Conservation (phyloP, 1,284 basidiomycete species). For the Ustilago vetiveriae region DNA sequence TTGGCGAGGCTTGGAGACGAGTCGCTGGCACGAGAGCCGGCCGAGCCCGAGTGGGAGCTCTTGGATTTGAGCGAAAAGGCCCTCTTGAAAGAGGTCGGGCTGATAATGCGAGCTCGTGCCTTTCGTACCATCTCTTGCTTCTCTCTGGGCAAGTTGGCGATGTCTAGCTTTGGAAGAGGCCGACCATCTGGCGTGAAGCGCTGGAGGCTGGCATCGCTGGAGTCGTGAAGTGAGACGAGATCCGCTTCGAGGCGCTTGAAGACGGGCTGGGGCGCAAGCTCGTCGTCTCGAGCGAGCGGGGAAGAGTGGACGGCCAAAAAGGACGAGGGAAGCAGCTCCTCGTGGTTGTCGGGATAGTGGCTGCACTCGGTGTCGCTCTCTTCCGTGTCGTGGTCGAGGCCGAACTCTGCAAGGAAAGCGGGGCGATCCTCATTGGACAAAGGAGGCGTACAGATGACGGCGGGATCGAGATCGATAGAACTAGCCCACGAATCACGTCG, state of each 20-base stretch:
- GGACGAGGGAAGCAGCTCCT: conserved; percentile 3
- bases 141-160: conserved; percentile 35
- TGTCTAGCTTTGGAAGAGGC: conserved; percentile 21
- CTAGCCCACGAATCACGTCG: conserved; percentile 41
- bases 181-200: conserved; percentile 12
- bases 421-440: conserved; percentile 23
- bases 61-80: conserved; percentile 37
- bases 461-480: conserved; percentile 38
- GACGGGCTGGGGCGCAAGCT: conserved; percentile 21
- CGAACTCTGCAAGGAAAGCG: conserved; percentile 37
- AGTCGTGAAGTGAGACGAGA: conserved; percentile 3
- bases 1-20: conserved; percentile 23
- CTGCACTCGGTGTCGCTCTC: conserved; percentile 44
- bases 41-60: conserved; percentile 9
- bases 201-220: conserved; percentile 6
- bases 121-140: conserved; percentile 29
- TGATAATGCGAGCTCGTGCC: conserved; percentile 26
- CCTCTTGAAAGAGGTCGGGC: conserved; percentile 38
- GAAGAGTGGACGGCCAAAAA: neutral
- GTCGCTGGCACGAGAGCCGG: conserved; percentile 9
- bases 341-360: conserved; percentile 16
- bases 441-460: conserved; percentile 37
- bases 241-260: conserved; percentile 43
- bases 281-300: neutral
- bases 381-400: conserved; percentile 33